Evolutionary conservation across 192 early-diverging fungal genomes (phyloP).

Genomic region (Coemansia asiatica): DNA sequence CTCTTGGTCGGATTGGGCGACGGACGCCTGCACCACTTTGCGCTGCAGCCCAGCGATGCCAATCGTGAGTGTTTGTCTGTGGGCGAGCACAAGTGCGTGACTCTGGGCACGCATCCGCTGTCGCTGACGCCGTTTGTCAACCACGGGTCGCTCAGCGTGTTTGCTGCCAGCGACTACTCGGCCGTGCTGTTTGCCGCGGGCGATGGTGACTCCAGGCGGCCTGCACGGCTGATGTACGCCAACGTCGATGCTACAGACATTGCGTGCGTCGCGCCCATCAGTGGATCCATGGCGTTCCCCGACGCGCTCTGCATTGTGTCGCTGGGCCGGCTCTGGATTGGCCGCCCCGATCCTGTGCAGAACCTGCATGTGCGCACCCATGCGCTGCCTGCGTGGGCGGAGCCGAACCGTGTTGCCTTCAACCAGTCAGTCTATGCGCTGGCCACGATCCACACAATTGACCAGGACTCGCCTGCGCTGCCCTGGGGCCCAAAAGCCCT

Average conservation of each 20-base stretch:
- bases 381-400: constrained; percentile 61
- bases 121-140: constrained; percentile 58
- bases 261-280: constrained; percentile 65
- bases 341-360: constrained; percentile 76
- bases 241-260: constrained; percentile 77
- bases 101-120: constrained; percentile 77
- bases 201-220: constrained; percentile 15
- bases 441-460: constrained; percentile 54
- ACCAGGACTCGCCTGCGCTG: neutral
- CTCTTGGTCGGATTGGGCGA: constrained; percentile 82
- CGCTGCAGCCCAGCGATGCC: no score
- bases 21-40: constrained; percentile 76
- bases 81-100: constrained; percentile 61
- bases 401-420: constrained; percentile 69
- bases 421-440: constrained; percentile 67
- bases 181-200: constrained; percentile 69
- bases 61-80: neutral
- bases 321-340: constrained; percentile 64
- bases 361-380: constrained; percentile 77
- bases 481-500: neutral
- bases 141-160: constrained; percentile 59
- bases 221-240: constrained; percentile 68
- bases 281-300: constrained; percentile 46
- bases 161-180: constrained; percentile 81
- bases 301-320: constrained; percentile 68